Conservation (phyloP, 2,329 filamentous ascomycete genomes). For the Colletotrichum cuscutae region DNA sequence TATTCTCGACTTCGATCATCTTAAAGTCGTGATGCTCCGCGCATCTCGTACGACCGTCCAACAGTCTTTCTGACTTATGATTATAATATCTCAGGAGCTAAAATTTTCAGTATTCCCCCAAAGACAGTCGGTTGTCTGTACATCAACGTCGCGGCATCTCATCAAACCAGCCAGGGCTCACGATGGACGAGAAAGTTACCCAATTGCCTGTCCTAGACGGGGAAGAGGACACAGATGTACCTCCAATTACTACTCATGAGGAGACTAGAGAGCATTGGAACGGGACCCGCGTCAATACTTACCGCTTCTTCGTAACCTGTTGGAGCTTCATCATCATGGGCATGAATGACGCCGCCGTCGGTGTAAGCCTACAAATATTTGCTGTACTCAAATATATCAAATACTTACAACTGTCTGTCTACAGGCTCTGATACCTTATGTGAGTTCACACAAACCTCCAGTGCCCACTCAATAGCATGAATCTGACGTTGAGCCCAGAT, state of each 20-base stretch:
- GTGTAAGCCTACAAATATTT: conserved; percentile 55
- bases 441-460: conserved; percentile 40
- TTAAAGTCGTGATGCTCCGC: not conserved
- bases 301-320: conserved; percentile 67
- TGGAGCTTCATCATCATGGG: conserved; percentile 74
- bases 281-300: conserved; percentile 66
- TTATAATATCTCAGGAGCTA: not conserved
- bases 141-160: not conserved
- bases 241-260: not conserved
- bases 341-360: conserved; percentile 74
- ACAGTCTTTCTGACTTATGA: not conserved
- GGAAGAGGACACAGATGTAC: not conserved
- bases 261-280: conserved; percentile 68
- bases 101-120: not conserved
- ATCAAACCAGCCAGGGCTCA: not conserved
- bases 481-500: conserved; percentile 50
- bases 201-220: not conserved
- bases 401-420: conserved; percentile 13
- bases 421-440: conserved; percentile 60
- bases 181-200: conserved; percentile 1
- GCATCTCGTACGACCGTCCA: not conserved
- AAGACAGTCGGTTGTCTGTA: not conserved
- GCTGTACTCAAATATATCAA: not conserved
- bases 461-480: not conserved
- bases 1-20: not conserved